These are phyloP conservation scores for Lagenidium sp. DNA, from an alignment of 352 stramenopile genomes.

Conservation along the genomic window DNA sequence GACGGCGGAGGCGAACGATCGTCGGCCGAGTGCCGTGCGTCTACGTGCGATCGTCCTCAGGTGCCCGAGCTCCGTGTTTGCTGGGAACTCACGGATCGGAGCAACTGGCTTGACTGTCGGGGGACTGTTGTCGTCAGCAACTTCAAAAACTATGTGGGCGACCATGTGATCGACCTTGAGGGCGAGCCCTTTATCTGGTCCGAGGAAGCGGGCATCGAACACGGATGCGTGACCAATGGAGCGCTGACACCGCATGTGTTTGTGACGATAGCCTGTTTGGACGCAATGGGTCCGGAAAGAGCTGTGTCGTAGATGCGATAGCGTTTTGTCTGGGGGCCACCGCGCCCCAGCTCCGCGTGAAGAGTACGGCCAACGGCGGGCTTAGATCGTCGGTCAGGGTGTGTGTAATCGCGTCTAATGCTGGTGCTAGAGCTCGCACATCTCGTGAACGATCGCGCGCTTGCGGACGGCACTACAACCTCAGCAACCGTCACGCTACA, in stretches of 20 bases:
- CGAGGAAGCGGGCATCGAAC: no score
- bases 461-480: background rate
- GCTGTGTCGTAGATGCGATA: conserved; percentile 18
- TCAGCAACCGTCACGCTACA: conserved; percentile 7
- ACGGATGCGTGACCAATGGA: no score
- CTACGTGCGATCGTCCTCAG: conserved; percentile 15
- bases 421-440: conserved; percentile 9
- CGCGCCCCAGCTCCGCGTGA: conserved; percentile 12
- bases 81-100: background rate
- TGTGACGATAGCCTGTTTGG: conserved; percentile 18
- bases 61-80: conserved; percentile 7
- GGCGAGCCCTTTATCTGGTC: conserved; percentile 13
- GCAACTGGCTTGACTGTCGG: conserved; percentile 12
- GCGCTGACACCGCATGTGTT: no score
- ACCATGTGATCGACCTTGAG: conserved; percentile 12
- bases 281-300: conserved; percentile 18
- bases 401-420: background rate
- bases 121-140: conserved; percentile 15
- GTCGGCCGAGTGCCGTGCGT: background rate
- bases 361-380: conserved; percentile 5
- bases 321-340: conserved; percentile 15
- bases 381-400: background rate
- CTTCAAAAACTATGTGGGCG: conserved; percentile 21
- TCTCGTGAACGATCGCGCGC: conserved; percentile 13
- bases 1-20: background rate